A percentile compares a stretch with the other conserved stretches of the same genome.
Conservation (phyloP, 75 land plant genomes). For the Chamaecyparis obtusa region DNA sequence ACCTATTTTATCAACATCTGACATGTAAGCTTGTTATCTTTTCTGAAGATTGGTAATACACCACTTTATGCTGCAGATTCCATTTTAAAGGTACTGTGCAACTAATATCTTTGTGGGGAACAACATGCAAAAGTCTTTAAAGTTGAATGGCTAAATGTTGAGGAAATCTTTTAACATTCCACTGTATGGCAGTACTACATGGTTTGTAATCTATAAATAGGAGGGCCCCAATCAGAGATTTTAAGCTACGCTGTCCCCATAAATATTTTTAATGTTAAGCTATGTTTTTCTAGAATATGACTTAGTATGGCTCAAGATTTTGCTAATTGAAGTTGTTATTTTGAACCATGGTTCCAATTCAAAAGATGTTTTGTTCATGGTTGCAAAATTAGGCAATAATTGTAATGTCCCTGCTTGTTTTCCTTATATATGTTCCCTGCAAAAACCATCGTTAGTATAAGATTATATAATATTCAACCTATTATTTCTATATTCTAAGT, state of each 20-base stretch:
- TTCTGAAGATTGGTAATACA: not conserved
- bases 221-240: not conserved
- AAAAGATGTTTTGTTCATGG: not conserved
- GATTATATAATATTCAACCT: no score
- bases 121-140: not conserved
- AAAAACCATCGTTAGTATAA: no score
- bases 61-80: not conserved
- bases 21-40: constrained; percentile 37
- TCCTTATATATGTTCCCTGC: no score
- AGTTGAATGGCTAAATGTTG: not conserved
- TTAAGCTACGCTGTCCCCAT: not conserved
- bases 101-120: not conserved
- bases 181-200: not conserved
- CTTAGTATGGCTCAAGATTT: not conserved
- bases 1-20: constrained; percentile 42
- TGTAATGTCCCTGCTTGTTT: no score
- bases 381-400: no score
- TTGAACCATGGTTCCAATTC: not conserved
- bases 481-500: no score
- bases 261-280: not conserved
- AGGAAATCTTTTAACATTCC: not conserved
- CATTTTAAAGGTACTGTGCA: not conserved
- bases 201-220: not conserved
- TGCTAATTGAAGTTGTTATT: not conserved
- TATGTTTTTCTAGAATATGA: not conserved